Base-by-base conservation (phyloP, 495 filamentous ascomycete genomes). In the Tuber brumale region DNA sequence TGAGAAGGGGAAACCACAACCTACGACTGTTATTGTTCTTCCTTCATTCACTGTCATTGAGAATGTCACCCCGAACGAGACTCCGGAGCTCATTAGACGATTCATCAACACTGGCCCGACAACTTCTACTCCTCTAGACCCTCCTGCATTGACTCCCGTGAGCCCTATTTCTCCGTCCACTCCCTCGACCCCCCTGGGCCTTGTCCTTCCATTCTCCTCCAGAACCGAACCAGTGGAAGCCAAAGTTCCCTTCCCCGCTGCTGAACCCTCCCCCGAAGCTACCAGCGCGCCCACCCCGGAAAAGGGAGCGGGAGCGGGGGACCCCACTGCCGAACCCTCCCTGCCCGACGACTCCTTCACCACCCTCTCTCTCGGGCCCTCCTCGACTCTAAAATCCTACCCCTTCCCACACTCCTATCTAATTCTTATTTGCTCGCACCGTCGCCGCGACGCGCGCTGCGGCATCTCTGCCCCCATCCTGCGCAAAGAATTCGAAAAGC, bases 351-450 rank as follows among this genome's bases (percentile, higher is more conserved):
- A 48, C 79, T 83, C 23, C 82, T 84, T 48, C 79, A 82, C 57
- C 82, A 76, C 76, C 85, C 80, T 76, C 81, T 83, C 73, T 76
- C 83, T 78, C 82, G 51, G 51, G n/a, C 73, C 79, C 71, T 57
- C 85, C 83, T 82, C 86, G 8, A 86, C 89, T 61, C 88, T 97
- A 76, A 88, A 85, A 57, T 89, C 91, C 14, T 89, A 90, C 8
- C 87, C 91, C 1, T 93, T 88, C 75, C 93, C 93, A 0, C 95
- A 99, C 86, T 87, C 89, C 69, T 92, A 90, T 73, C 87, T 98
- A 45, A 94, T 99, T 82, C 90, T 98, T 18, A 90, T 98, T 79
- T 98, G 96, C 87, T 96, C 93, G 31, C 95, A 98, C 81, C 89
- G 88, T 80, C 97, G 93, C 48, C 92, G 95, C 74, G 95, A 99